These are phyloP conservation scores for Vanilla planifolia DNA, from an alignment of 106 monocot species.

Conservation along the genomic window DNA sequence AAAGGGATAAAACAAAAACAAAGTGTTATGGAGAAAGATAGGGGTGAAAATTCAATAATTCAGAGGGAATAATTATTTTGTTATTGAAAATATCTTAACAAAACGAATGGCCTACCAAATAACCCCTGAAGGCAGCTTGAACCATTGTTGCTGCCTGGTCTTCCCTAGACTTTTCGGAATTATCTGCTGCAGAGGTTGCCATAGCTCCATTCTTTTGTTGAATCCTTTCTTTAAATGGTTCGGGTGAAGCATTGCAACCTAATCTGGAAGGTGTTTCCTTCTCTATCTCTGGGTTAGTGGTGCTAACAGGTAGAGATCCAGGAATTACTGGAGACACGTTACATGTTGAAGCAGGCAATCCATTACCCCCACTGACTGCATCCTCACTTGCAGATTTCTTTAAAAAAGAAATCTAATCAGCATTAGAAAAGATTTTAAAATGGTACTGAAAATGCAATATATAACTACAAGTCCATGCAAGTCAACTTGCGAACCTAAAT, in stretches of 20 bases:
- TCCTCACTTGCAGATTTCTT: slow-evolving; percentile 43
- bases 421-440: not conserved
- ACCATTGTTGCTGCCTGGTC: slow-evolving; percentile 71
- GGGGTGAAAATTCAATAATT: no score
- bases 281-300: slow-evolving; percentile 22
- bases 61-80: no score
- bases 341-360: slow-evolving; percentile 22
- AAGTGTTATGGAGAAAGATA: no score
- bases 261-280: slow-evolving; percentile 23
- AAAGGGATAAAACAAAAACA: no score
- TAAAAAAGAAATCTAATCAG: slow-evolving; percentile 12
- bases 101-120: no score
- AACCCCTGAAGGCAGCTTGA: slow-evolving; percentile 86
- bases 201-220: slow-evolving; percentile 13
- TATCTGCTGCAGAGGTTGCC: slow-evolving; percentile 16
- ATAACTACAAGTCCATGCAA: no score
- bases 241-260: slow-evolving; percentile 14
- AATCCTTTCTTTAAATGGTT: slow-evolving; percentile 19
- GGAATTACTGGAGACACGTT: slow-evolving; percentile 61
- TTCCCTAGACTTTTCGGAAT: slow-evolving; percentile 34
- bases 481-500: no score
- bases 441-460: not conserved
- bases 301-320: slow-evolving; percentile 49
- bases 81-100: no score
- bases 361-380: slow-evolving; percentile 22